Evolutionary conservation across 371 early-diverging fungal genomes (phyloP).

Genomic region (Rhizomucor pusillus): DNA sequence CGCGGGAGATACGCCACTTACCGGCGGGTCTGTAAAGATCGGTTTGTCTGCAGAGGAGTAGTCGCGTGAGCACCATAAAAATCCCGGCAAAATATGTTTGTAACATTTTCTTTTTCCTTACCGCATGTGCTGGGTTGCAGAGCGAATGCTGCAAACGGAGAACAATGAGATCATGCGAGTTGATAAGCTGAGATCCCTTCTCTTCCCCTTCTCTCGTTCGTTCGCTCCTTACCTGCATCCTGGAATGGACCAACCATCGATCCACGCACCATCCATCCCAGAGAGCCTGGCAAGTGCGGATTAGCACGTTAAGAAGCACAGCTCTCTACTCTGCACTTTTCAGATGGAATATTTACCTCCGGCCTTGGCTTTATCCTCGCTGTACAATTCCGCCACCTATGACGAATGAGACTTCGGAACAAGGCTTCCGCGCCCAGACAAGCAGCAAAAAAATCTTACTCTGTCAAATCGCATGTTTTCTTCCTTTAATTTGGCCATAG

Average conservation of each 20-base stretch:
- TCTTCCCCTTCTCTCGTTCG: neutral
- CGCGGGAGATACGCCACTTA: constrained; percentile 12
- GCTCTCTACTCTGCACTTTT: neutral
- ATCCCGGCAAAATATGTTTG: neutral
- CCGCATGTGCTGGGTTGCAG: constrained; percentile 71
- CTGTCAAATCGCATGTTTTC: constrained; percentile 64
- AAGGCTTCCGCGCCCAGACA: neutral
- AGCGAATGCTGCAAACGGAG: constrained; percentile 61
- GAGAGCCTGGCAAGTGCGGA: constrained; percentile 22
- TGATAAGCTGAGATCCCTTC: neutral
- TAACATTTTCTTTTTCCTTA: constrained; percentile 9
- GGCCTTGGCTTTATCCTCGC: constrained; percentile 86
- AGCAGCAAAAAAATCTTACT: constrained; percentile 12
- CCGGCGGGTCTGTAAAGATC: constrained; percentile 73
- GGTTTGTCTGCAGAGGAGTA: constrained; percentile 51
- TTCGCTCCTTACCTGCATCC: constrained; percentile 57
- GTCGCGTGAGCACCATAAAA: neutral
- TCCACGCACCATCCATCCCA: constrained; percentile 89
- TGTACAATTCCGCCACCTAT: constrained; percentile 79
- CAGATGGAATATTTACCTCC: constrained; percentile 35
- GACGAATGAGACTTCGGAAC: too few relatives aligned
- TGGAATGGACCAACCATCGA: constrained; percentile 92
- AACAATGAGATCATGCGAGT: neutral
- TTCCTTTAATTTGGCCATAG: constrained; percentile 55
- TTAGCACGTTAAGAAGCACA: neutral